These are phyloP conservation scores for Pestalotiopsis sp. DNA, from an alignment of 2,329 filamentous ascomycete species.

Conservation along the genomic window DNA sequence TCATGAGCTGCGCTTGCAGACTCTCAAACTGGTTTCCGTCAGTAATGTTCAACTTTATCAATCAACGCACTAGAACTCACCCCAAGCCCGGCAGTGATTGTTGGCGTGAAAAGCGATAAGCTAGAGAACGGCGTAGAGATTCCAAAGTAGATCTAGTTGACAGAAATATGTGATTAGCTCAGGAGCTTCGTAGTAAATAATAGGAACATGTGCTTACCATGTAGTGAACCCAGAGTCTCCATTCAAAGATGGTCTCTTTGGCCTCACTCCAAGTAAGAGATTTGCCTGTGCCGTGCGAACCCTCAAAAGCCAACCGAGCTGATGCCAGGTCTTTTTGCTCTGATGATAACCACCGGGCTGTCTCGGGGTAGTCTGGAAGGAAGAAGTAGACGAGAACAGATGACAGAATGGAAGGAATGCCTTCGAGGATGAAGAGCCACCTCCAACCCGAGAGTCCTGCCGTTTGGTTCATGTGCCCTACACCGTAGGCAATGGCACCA, in stretches of 20 bases:
- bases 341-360: slow-evolving; percentile 59
- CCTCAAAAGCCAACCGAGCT: slow-evolving; percentile 44
- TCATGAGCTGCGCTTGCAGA: slow-evolving; percentile 60
- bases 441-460: slow-evolving; percentile 67
- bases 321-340: slow-evolving; percentile 60
- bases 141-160: slow-evolving; percentile 37
- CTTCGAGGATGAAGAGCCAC: slow-evolving; percentile 60
- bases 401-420: slow-evolving; percentile 48
- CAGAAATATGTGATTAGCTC: no score
- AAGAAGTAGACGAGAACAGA: slow-evolving; percentile 59
- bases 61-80: no score
- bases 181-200: no score
- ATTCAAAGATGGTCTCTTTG: slow-evolving; percentile 66
- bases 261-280: slow-evolving; percentile 67
- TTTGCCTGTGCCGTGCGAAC: slow-evolving; percentile 58
- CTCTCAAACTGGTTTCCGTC: slow-evolving; percentile 21
- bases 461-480: slow-evolving; percentile 69
- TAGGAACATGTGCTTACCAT: slow-evolving; percentile 21
- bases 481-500: slow-evolving; percentile 72
- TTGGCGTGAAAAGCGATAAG: slow-evolving; percentile 52
- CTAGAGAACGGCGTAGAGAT: slow-evolving; percentile 35
- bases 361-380: slow-evolving; percentile 68
- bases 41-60: no score
- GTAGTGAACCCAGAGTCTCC: slow-evolving; percentile 68
- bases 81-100: slow-evolving; percentile 48